Conservation (phyloP, 352 stramenopile genomes). For the Phytopythium cucurbitacearum region DNA sequence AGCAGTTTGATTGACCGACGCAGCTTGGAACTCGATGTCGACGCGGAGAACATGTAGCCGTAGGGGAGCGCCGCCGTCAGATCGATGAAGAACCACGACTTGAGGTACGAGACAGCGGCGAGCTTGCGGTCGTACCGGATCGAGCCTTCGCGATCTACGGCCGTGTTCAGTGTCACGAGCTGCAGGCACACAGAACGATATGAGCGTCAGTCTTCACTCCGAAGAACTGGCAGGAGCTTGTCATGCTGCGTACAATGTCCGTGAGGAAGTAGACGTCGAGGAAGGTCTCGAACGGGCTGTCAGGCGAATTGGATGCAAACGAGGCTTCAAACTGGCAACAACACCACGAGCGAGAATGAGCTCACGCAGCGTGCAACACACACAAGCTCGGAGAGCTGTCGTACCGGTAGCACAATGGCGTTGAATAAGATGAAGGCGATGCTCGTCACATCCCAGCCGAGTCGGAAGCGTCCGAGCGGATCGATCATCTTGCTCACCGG, state of each 20-base stretch:
- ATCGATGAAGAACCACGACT: conserved; percentile 49
- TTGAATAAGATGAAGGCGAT: conserved; percentile 79
- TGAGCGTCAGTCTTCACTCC: neutral
- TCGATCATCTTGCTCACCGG: conserved; percentile 45
- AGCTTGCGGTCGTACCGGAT: conserved; percentile 37
- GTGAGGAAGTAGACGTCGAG: conserved; percentile 59
- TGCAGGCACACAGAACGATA: conserved; percentile 9
- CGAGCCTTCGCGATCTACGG: conserved; percentile 41
- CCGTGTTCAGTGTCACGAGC: conserved; percentile 54
- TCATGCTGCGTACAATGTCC: conserved; percentile 43
- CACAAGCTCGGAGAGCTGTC: conserved; percentile 1
- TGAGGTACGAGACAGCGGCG: conserved; percentile 32
- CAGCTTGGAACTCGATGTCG: conserved; percentile 21
- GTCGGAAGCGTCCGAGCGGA: conserved; percentile 47
- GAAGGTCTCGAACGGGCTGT: conserved; percentile 40
- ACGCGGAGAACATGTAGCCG: conserved; percentile 21
- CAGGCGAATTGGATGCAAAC: conserved; percentile 28
- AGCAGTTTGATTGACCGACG: conserved; percentile 53
- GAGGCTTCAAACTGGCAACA: conserved; percentile 52
- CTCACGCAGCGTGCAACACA: conserved; percentile 1
- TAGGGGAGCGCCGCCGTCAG: conserved; percentile 53
- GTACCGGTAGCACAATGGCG: conserved; percentile 56
- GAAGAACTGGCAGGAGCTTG: neutral
- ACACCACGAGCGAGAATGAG: neutral
- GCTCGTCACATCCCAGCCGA: conserved; percentile 62